phyloP scores from a whole-genome alignment of 371 early-diverging fungal genomes.

The Actinomortierella ambigua region DNA sequence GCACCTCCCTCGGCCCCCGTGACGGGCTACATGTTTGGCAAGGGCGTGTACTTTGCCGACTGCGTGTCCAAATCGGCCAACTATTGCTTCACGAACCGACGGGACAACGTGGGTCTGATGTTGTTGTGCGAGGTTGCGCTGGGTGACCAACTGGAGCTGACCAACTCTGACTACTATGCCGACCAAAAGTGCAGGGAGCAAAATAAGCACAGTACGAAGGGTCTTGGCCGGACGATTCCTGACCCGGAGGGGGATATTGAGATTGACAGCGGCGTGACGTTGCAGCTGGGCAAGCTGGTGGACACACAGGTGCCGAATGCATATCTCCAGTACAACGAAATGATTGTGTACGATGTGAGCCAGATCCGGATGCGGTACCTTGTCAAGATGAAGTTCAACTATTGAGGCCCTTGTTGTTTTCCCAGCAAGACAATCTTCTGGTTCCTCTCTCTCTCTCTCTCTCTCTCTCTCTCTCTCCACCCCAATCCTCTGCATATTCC shows the following conservation, averaged over 20 bases:
- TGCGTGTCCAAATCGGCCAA: conserved; percentile 69
- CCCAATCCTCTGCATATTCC: not conserved
- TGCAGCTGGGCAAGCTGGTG: conserved; percentile 25
- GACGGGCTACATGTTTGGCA: conserved; percentile 75
- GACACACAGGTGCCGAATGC: conserved; percentile 1
- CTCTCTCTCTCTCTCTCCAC: not conserved
- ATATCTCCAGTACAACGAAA: conserved; percentile 51
- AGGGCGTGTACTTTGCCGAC: conserved; percentile 76
- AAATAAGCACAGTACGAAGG: conserved; percentile 60
- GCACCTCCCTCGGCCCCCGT: conserved; percentile 71
- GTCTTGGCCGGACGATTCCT: conserved; percentile 55
- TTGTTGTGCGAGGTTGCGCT: conserved; percentile 70
- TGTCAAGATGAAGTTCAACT: conserved; percentile 54
- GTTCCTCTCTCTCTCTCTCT: not conserved
- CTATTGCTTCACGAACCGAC: conserved; percentile 57
- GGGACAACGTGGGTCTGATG: conserved; percentile 54
- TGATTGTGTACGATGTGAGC: conserved; percentile 60
- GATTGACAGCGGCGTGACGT: conserved; percentile 22
- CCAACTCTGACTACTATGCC: conserved; percentile 60
- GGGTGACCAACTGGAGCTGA: conserved; percentile 55
- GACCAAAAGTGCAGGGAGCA: conserved; percentile 36
- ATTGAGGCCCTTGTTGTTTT: no score
- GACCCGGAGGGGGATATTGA: conserved; percentile 46
- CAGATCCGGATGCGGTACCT: conserved; percentile 67
- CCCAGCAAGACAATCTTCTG: no score